Percentiles rank a stretch among this genome's conserved stretches.
Conservation (phyloP, 257 asterid species). For the Mitragyna speciosa region DNA sequence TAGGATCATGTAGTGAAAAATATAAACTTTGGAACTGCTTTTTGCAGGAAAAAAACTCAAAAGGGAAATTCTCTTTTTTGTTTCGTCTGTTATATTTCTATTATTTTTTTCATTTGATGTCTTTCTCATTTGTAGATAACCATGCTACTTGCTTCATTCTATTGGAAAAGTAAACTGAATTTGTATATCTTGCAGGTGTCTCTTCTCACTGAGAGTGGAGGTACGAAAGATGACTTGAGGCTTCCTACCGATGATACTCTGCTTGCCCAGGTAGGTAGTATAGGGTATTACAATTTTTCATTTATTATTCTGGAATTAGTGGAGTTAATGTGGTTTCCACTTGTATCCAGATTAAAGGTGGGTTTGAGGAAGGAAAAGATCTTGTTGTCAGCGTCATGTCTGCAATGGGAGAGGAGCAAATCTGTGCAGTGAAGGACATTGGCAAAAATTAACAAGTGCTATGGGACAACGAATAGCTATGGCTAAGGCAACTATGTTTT, state of each 20-base stretch:
- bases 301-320: not conserved
- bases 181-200: slow-evolving; percentile 46
- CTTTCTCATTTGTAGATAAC: not conserved
- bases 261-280: slow-evolving; percentile 48
- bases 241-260: slow-evolving; percentile 77
- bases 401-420: slow-evolving; percentile 87
- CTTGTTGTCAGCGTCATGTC: slow-evolving; percentile 64
- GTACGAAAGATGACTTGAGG: slow-evolving; percentile 70
- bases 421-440: slow-evolving; percentile 60
- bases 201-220: slow-evolving; percentile 75
- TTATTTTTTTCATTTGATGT: not conserved
- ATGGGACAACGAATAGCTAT: slow-evolving; percentile 9
- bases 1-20: not conserved
- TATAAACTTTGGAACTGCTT: not conserved
- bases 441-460: slow-evolving; percentile 40
- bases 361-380: slow-evolving; percentile 72
- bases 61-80: not conserved
- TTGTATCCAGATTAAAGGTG: slow-evolving; percentile 47
- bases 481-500: slow-evolving; percentile 8
- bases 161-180: not conserved
- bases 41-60: not conserved
- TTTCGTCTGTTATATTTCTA: not conserved
- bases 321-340: not conserved
- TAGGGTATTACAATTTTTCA: not conserved
- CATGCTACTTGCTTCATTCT: not conserved